These are phyloP conservation scores for Suhomyces xylopsoci DNA, from an alignment of 805 yeast species.

Conservation along the genomic window DNA sequence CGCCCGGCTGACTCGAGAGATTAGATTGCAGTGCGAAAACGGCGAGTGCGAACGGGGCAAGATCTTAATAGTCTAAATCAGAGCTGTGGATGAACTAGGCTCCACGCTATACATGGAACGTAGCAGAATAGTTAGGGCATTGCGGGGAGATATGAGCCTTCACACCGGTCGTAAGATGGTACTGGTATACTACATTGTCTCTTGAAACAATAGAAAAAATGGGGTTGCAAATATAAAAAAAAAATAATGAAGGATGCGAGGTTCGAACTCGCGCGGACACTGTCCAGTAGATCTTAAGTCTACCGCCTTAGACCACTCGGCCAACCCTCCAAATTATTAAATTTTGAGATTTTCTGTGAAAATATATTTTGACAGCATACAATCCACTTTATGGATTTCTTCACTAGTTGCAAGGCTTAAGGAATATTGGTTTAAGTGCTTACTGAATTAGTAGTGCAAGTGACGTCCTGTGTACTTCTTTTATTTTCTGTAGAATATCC, in stretches of 20 bases:
- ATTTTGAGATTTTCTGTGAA: neutral
- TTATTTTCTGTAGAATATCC: neutral
- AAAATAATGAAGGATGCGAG: slow-evolving; percentile 43
- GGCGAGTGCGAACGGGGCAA: neutral
- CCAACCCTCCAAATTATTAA: slow-evolving; percentile 44
- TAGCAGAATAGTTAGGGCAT: neutral
- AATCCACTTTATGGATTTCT: too few species aligned
- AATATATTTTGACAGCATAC: neutral
- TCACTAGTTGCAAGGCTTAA: too few species aligned
- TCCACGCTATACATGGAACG: neutral
- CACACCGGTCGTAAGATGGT: neutral
- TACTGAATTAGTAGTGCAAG: too few species aligned
- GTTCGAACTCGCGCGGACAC: slow-evolving; percentile 49
- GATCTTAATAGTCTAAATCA: neutral
- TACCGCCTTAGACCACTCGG: slow-evolving; percentile 50
- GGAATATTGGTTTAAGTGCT: too few species aligned
- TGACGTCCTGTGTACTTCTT: too few species aligned
- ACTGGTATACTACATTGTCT: neutral
- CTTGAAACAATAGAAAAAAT: neutral
- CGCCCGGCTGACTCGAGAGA: neutral
- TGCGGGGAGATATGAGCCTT: neutral
- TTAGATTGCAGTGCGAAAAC: neutral
- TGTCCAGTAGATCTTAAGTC: slow-evolving; percentile 47
- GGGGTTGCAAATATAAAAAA: neutral
- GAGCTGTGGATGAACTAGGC: neutral